Percentiles rank a stretch among this genome's conserved stretches.
Evolutionary conservation across 179 eudicot species (phyloP).

Genomic region (Beta lomatogona): DNA sequence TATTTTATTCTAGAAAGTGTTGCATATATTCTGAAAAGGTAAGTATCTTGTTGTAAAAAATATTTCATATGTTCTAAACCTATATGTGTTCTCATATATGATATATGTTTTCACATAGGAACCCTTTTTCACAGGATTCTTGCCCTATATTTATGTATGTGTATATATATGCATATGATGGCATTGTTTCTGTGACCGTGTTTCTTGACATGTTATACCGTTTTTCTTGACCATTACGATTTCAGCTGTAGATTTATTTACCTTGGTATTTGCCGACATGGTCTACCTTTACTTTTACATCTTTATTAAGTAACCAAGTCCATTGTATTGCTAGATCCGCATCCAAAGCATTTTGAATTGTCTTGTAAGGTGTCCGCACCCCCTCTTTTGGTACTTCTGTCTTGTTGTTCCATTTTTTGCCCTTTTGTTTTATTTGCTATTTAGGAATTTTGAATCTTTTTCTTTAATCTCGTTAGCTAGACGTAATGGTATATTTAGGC

Average conservation of each 20-base stretch:
- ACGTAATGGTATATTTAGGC: too few relatives aligned
- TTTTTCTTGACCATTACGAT: neutral
- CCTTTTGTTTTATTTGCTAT: neutral
- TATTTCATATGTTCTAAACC: too few relatives aligned
- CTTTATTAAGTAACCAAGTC: neutral
- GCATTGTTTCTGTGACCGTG: neutral
- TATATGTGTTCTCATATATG: too few relatives aligned
- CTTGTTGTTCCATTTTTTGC: neutral
- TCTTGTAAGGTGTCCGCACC: neutral
- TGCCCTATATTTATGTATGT: too few relatives aligned
- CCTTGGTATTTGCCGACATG: neutral
- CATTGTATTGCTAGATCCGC: neutral
- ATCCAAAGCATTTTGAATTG: neutral
- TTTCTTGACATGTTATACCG: neutral
- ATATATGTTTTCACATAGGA: too few relatives aligned
- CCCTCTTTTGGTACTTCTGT: neutral
- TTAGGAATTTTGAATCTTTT: too few relatives aligned
- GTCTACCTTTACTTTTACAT: neutral
- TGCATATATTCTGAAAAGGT: too few relatives aligned
- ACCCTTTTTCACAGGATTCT: too few relatives aligned
- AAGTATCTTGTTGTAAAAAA: too few relatives aligned
- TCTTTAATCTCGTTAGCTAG: too few relatives aligned
- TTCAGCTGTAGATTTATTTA: neutral
- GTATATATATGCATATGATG: too few relatives aligned
- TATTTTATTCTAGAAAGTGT: too few relatives aligned